Conservation (phyloP, 2,329 filamentous ascomycete genomes). For the Keithomyces neogunnii region DNA sequence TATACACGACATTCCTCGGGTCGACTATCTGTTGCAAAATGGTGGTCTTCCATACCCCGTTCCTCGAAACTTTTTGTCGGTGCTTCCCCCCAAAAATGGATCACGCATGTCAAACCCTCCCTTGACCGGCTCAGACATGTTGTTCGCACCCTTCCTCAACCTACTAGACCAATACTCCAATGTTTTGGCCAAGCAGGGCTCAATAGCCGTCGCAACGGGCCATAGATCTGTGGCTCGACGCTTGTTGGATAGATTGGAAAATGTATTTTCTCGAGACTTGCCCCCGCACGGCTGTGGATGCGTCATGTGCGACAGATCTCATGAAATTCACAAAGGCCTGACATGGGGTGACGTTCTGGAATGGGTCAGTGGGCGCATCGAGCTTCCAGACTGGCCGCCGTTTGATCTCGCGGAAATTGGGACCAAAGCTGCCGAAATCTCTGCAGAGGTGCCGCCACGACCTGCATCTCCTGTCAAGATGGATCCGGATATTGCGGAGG, state of each 20-base stretch:
- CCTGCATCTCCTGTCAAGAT: conserved; percentile 62
- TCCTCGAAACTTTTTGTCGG: conserved; percentile 64
- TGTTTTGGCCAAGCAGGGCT: conserved; percentile 77
- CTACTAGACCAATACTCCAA: conserved; percentile 79
- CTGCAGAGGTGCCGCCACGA: conserved; percentile 52
- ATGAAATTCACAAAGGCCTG: conserved; percentile 60
- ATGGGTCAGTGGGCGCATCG: conserved; percentile 78
- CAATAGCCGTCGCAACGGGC: conserved; percentile 87
- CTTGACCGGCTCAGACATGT: conserved; percentile 56
- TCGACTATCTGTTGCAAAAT: conserved; percentile 87
- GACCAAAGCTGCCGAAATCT: conserved; percentile 47
- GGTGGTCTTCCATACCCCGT: conserved; percentile 68
- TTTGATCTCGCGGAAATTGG: conserved; percentile 63
- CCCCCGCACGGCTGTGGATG: conserved; percentile 80
- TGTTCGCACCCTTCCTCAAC: conserved; percentile 77
- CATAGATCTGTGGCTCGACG: conserved; percentile 90
- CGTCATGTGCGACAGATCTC: conserved; percentile 63
- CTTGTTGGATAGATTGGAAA: conserved; percentile 81
- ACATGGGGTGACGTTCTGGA: conserved; percentile 96
- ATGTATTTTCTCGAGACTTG: conserved; percentile 89
- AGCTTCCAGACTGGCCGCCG: conserved; percentile 82
- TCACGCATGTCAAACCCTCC: conserved; percentile 55
- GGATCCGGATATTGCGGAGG: conserved; percentile 88
- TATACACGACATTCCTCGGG: conserved; percentile 64
- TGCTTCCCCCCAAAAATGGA: conserved; percentile 47